Evolutionary conservation across 345 rosid genomes (phyloP), one percentile per base, ranked within the genome.

Genomic region (Populus nigra): DNA sequence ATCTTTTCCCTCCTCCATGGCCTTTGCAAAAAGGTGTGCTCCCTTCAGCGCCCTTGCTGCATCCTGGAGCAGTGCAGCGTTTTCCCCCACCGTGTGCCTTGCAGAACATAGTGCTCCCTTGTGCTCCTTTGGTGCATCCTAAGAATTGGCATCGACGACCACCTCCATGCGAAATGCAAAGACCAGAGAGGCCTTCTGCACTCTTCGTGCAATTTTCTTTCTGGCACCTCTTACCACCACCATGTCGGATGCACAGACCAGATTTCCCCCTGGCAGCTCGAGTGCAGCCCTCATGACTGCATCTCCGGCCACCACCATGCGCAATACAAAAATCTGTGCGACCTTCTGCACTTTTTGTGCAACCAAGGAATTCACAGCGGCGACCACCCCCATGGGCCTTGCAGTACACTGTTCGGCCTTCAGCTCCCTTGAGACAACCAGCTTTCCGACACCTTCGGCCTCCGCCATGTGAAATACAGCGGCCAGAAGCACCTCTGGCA

Each of bases 361-460:
- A 96, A 55, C 99, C 99, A 29, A 96, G 96, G 77, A 79, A 88
- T 57, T 96, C 99, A 77, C 99, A 96, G 39, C 99, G 88, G 27
- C 97, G 92, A 55, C 98, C 99, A 65, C 99, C 99, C 62, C 99
- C 99, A 75, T 96, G 99, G 77, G 98, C 94, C 87, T 96, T 96
- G 81, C 99, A 96, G 82, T 91, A 96, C 53, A 92, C 97, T 33
- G 99, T 96, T 25, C 98, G 86, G 43, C 99, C 99, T 87, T 96
- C 99, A 27, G 99, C 99, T 65, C 99, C 99, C 82, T 96, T 96
- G 79, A 86, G 93, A 82, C 99, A 93, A 49, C 93, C 99, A 38
- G 83, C 85, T 84, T 86, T 91, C 79, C 92, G 96, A 84, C 99
- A 96, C 86, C 99, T 90, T 69, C 97, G 83, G 63, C 99, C 99